Conservation (phyloP, 2,329 filamentous ascomycete genomes). For the Waltergamsia citrina region DNA sequence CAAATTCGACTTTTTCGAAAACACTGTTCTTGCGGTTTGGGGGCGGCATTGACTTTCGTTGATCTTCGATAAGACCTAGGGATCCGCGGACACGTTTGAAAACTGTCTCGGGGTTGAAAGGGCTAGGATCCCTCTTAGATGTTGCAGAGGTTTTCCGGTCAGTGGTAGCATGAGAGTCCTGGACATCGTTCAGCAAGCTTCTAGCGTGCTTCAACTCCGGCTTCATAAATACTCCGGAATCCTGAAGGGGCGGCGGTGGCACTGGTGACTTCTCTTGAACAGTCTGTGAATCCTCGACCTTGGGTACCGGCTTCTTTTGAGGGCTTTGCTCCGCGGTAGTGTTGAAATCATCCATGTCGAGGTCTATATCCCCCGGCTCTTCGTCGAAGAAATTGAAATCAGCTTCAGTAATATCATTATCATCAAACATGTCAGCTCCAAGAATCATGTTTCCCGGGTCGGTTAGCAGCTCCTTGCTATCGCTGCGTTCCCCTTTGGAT, state of each 20-base stretch:
- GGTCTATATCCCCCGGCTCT: conserved; percentile 2
- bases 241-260: conserved; percentile 7
- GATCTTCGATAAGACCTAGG: conserved; percentile 14
- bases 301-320: background rate
- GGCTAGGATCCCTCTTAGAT: conserved; percentile 45
- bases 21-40: conserved; percentile 30
- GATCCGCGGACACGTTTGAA: conserved; percentile 48
- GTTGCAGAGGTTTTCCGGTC: conserved; percentile 17
- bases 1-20: conserved; percentile 46
- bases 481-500: conserved; percentile 30
- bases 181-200: conserved; percentile 36
- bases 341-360: conserved; percentile 4
- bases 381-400: conserved; percentile 82
- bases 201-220: conserved; percentile 50
- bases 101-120: conserved; percentile 47
- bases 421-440: conserved; percentile 57
- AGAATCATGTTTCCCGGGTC: conserved; percentile 55
- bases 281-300: conserved; percentile 4
- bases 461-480: conserved; percentile 26
- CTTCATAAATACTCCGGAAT: conserved; percentile 41
- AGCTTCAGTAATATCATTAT: conserved; percentile 68
- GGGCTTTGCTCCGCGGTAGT: conserved; percentile 5
- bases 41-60: conserved; percentile 7
- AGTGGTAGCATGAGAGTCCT: conserved; percentile 15
- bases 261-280: conserved; percentile 2